A percentile compares a stretch with the other conserved stretches of the same genome.
These are phyloP conservation scores for Nakazawaea ambrosiae DNA, from an alignment of 805 yeast genomes.

Conservation along the genomic window DNA sequence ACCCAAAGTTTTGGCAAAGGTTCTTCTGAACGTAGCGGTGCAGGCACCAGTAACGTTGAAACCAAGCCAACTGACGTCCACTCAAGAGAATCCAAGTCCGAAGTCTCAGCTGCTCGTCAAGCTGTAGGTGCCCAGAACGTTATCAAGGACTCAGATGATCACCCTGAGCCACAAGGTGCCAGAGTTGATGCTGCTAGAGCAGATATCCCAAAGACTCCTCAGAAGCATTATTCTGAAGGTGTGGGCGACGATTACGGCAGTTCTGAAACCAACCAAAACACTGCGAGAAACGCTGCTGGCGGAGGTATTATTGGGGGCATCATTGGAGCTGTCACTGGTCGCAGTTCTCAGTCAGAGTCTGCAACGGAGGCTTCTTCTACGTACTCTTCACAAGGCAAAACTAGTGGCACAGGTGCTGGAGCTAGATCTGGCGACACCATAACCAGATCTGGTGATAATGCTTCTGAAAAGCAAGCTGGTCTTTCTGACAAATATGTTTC, in stretches of 20 bases:
- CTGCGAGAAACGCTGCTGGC: slow-evolving; percentile 13
- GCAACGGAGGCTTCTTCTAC: no score
- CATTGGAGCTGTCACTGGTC: slow-evolving; percentile 11
- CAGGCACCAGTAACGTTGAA: neutral
- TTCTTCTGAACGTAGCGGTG: no score
- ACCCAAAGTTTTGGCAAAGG: neutral
- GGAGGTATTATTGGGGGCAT: slow-evolving; percentile 12
- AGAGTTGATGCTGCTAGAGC: slow-evolving; percentile 1
- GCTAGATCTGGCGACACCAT: no score
- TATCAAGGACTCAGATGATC: neutral
- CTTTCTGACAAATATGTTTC: neutral
- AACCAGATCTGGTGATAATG: neutral
- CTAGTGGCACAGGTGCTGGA: no score
- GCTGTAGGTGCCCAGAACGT: slow-evolving; percentile 4
- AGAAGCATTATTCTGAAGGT: neutral
- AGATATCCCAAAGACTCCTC: neutral
- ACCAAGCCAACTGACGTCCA: neutral
- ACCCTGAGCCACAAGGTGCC: neutral
- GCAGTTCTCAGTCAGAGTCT: no score
- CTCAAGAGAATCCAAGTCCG: neutral
- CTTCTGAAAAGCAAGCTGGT: neutral
- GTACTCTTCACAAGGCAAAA: no score
- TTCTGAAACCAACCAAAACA: neutral
- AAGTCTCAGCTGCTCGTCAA: slow-evolving; percentile 2
- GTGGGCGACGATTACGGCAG: slow-evolving; percentile 1